A percentile compares a stretch with the other conserved stretches of the same genome.
Evolutionary conservation across 345 rosid species (phyloP).

Genomic region (Brassica carinata): DNA sequence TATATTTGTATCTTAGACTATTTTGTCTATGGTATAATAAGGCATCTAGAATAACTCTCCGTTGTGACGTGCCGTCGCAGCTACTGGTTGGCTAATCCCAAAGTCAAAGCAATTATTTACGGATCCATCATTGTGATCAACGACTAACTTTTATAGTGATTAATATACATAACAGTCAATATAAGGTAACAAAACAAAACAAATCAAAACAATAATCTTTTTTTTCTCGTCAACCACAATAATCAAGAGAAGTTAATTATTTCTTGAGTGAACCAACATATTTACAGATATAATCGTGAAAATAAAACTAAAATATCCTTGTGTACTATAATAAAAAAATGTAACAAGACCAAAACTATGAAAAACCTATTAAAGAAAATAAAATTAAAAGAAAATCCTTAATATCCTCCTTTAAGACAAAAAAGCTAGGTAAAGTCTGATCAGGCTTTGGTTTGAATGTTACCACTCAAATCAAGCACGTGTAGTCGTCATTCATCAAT

Average conservation of each 20-base stretch:
- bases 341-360: slow-evolving; percentile 18
- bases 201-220: background rate
- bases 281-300: slow-evolving; percentile 19
- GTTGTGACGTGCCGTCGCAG: slow-evolving; percentile 43
- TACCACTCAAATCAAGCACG: slow-evolving; percentile 6
- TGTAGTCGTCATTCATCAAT: slow-evolving; percentile 45
- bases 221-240: background rate
- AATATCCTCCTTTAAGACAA: background rate
- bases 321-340: slow-evolving; percentile 5
- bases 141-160: slow-evolving; percentile 19
- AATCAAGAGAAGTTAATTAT: slow-evolving; percentile 6
- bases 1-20: background rate
- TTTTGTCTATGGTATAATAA: slow-evolving; percentile 10
- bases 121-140: slow-evolving; percentile 38
- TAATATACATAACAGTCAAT: slow-evolving; percentile 13
- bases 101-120: slow-evolving; percentile 42
- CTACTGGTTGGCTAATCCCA: slow-evolving; percentile 43
- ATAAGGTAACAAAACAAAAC: slow-evolving; percentile 13
- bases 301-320: slow-evolving; percentile 5
- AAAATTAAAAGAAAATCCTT: background rate
- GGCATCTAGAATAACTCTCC: slow-evolving; percentile 32
- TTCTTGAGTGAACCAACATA: slow-evolving; percentile 25
- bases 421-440: slow-evolving; percentile 13
- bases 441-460: slow-evolving; percentile 13
- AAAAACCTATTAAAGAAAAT: background rate